phyloP scores from a whole-genome alignment of 257 asterid genomes.

The Avicennia marina region DNA sequence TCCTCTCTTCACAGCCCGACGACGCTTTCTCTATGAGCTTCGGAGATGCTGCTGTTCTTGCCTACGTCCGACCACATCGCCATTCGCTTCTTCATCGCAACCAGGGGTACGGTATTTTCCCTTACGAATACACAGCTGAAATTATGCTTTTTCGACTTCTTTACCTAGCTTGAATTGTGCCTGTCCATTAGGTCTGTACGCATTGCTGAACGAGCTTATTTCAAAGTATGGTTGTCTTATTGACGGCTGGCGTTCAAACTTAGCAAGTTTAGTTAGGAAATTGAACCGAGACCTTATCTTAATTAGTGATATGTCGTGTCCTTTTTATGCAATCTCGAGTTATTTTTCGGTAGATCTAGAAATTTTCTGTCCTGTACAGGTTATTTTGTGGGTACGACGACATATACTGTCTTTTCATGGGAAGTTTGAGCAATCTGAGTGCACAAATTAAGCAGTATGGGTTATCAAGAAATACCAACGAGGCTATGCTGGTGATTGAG shows the following conservation, averaged over 20 bases:
- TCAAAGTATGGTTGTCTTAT: too few species aligned
- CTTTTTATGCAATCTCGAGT: too few species aligned
- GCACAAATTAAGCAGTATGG: constrained; percentile 72
- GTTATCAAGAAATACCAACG: constrained; percentile 53
- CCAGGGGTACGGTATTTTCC: constrained; percentile 29
- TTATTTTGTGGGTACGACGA: constrained; percentile 70
- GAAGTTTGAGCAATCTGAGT: constrained; percentile 66
- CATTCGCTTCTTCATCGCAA: constrained; percentile 19
- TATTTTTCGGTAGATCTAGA: neutral
- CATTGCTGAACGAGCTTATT: too few species aligned
- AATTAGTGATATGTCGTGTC: too few species aligned
- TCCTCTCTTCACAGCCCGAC: constrained; percentile 36
- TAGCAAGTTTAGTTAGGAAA: too few species aligned
- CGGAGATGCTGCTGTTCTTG: constrained; percentile 69
- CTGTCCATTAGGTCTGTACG: too few species aligned
- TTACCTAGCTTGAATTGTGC: too few species aligned
- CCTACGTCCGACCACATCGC: constrained; percentile 38
- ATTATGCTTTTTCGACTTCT: too few species aligned
- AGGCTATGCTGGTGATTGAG: constrained; percentile 77
- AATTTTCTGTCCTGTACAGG: constrained; percentile 23
- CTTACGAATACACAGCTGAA: too few species aligned
- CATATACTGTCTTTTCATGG: constrained; percentile 67
- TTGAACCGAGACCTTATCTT: too few species aligned
- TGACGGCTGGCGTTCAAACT: too few species aligned
- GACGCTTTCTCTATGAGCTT: constrained; percentile 46